Percentiles rank a stretch among this genome's conserved stretches.
phyloP scores from a whole-genome alignment of 306 rosid genomes.

The Lathyrus sativus region DNA sequence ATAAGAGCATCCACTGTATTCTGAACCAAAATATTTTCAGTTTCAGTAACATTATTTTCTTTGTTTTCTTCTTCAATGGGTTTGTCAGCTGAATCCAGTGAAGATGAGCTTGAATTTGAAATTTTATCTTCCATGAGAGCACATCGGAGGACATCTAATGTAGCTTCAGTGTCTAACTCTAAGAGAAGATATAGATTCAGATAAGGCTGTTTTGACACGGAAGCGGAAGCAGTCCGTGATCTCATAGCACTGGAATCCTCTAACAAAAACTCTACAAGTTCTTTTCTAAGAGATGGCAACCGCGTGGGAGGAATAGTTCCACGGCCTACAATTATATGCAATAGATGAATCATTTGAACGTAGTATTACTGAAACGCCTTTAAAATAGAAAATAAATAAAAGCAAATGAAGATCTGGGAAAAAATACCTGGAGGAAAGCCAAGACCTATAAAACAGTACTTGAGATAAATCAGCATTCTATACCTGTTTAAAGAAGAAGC shows the following conservation, averaged over 20 bases:
- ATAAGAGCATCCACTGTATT: constrained; percentile 72
- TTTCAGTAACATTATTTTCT: constrained; percentile 44
- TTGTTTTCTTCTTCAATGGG: constrained; percentile 37
- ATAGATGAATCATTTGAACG: constrained; percentile 25
- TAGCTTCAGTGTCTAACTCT: constrained; percentile 82
- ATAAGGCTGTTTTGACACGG: constrained; percentile 41
- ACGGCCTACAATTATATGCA: constrained; percentile 67
- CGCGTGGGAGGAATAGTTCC: constrained; percentile 72
- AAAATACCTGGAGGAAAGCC: constrained; percentile 94
- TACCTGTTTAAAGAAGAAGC: constrained; percentile 56
- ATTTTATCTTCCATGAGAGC: constrained; percentile 67
- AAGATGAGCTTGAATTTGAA: constrained; percentile 45
- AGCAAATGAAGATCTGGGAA: neutral
- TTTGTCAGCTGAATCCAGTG: constrained; percentile 45
- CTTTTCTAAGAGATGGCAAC: constrained; percentile 79
- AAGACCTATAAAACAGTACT: constrained; percentile 94
- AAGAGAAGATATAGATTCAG: constrained; percentile 71
- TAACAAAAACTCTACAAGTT: constrained; percentile 75
- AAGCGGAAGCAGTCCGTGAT: constrained; percentile 51
- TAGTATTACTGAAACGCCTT: constrained; percentile 23
- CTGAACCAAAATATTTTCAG: constrained; percentile 63
- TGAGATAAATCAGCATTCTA: constrained; percentile 89
- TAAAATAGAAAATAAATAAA: constrained; percentile 22
- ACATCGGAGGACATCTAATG: constrained; percentile 73
- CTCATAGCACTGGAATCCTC: constrained; percentile 53